phyloP scores from a whole-genome alignment of 2,329 filamentous ascomycete genomes.

The Drechslerella coelobrocha region DNA sequence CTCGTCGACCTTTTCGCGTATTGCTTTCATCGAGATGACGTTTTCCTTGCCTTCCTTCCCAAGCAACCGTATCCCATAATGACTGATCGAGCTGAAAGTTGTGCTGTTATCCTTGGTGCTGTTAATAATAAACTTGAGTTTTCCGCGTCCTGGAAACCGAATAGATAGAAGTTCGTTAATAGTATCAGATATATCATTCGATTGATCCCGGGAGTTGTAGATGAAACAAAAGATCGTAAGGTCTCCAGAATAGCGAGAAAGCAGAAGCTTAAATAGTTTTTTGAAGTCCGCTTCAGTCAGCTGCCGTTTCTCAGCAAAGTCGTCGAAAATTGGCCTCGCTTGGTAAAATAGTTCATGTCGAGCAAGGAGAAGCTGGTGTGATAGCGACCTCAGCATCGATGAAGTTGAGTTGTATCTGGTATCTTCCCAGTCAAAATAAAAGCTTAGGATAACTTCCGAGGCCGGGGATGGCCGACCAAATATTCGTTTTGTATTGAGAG shows the following conservation, averaged over 20 bases:
- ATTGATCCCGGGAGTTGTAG: neutral
- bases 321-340: neutral
- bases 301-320: neutral
- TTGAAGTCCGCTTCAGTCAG: neutral
- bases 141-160: neutral
- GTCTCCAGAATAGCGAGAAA: neutral
- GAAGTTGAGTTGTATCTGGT: neutral
- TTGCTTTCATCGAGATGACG: neutral
- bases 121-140: neutral
- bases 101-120: neutral
- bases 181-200: neutral
- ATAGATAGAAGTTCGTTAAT: neutral
- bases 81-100: neutral
- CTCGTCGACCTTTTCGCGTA: constrained; percentile 1
- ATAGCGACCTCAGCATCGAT: neutral
- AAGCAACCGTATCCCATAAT: neutral
- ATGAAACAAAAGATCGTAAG: neutral
- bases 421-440: constrained; percentile 1
- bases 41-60: neutral
- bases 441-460: neutral
- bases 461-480: too few relatives aligned
- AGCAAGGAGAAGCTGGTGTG: neutral
- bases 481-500: too few relatives aligned
- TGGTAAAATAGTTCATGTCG: neutral
- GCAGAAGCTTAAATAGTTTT: neutral